phyloP scores from a whole-genome alignment of 2,329 filamentous ascomycete species.

The Clarireedia sp. region DNA sequence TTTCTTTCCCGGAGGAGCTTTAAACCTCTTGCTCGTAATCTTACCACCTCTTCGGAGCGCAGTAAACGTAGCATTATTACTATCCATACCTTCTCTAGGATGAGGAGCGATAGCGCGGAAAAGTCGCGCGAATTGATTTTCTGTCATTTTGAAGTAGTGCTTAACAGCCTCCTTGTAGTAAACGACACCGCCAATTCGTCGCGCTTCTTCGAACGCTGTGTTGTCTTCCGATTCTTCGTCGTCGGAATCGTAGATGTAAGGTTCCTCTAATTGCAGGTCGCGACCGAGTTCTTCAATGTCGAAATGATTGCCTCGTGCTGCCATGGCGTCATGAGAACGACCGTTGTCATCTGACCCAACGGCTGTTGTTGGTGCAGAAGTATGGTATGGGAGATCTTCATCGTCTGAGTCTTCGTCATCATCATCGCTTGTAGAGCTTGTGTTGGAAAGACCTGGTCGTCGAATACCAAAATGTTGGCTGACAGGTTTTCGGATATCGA shows the following conservation, averaged over 20 bases:
- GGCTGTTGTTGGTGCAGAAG: neutral
- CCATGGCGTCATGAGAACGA: conserved; percentile 17
- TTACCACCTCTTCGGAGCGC: conserved; percentile 43
- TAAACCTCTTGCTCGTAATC: conserved; percentile 53
- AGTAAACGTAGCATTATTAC: conserved; percentile 46
- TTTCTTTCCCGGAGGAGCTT: conserved; percentile 74
- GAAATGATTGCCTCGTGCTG: conserved; percentile 36
- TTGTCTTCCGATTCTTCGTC: conserved; percentile 73
- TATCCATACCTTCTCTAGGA: conserved; percentile 13
- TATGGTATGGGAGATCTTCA: conserved; percentile 26
- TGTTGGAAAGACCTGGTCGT: conserved; percentile 65
- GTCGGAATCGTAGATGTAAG: conserved; percentile 87
- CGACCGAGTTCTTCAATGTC: conserved; percentile 79
- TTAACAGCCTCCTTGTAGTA: conserved; percentile 59
- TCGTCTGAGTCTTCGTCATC: conserved; percentile 65
- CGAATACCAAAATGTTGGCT: conserved; percentile 88
- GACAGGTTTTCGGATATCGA: conserved; percentile 90
- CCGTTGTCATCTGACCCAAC: conserved; percentile 17
- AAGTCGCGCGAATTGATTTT: conserved; percentile 11
- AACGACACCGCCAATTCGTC: conserved; percentile 64
- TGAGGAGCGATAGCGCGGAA: conserved; percentile 15
- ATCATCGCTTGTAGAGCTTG: conserved; percentile 69
- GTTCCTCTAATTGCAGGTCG: conserved; percentile 49
- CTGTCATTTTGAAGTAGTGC: conserved; percentile 22
- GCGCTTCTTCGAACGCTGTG: conserved; percentile 70